Evolutionary conservation across 148 eudicot genomes (phyloP).

Genomic region (Diospyros lotus): DNA sequence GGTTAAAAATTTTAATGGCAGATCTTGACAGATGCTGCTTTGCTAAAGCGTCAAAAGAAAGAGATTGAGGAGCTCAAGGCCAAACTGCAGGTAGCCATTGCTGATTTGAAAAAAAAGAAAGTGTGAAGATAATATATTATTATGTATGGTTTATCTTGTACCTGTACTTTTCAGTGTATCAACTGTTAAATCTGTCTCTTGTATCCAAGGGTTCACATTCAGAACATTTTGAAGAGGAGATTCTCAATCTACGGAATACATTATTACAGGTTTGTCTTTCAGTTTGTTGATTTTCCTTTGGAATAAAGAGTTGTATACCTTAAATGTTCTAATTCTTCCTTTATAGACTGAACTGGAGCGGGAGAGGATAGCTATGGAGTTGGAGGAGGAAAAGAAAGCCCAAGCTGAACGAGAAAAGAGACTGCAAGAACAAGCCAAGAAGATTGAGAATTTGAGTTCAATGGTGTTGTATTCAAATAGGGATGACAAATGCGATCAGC

Average conservation of each 20-base stretch:
- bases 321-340: constrained; percentile 8
- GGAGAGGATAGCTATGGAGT: constrained; percentile 92
- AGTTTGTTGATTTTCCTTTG: background rate
- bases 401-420: constrained; percentile 81
- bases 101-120: background rate
- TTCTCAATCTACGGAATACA: constrained; percentile 81
- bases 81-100: constrained; percentile 66
- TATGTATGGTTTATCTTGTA: constrained; percentile 1
- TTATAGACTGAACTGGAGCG: constrained; percentile 84
- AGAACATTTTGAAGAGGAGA: constrained; percentile 88
- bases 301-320: background rate
- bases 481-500: constrained; percentile 49
- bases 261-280: constrained; percentile 61
- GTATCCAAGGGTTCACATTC: constrained; percentile 68
- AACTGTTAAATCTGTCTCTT: background rate
- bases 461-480: constrained; percentile 83
- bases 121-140: background rate
- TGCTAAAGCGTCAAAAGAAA: constrained; percentile 92
- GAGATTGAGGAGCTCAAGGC: constrained; percentile 96
- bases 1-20: constrained; percentile 21
- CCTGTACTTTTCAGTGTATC: background rate
- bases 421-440: constrained; percentile 82
- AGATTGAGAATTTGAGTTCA: constrained; percentile 87
- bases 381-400: constrained; percentile 96
- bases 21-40: constrained; percentile 98